Conservation (phyloP, 805 yeast species). For the Candida chauliodis region DNA sequence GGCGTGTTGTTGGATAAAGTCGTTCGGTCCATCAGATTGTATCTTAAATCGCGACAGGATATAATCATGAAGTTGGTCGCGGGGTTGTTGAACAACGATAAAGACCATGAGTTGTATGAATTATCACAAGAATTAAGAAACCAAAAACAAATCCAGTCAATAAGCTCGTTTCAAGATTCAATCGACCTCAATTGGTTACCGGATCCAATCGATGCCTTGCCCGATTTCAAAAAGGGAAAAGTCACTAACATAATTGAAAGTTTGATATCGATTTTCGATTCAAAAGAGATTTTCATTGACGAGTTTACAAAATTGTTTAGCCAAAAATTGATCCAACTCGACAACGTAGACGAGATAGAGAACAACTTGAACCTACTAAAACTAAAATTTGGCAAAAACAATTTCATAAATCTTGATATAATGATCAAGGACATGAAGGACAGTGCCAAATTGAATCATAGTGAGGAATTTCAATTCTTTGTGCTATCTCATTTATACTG, state of each 20-base stretch:
- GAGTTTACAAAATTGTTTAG: slow-evolving; percentile 66
- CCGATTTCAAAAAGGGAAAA: slow-evolving; percentile 64
- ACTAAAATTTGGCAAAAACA: slow-evolving; percentile 60
- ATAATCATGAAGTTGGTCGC: slow-evolving; percentile 65
- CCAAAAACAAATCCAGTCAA: slow-evolving; percentile 9
- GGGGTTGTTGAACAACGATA: slow-evolving; percentile 55
- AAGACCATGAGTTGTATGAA: slow-evolving; percentile 45
- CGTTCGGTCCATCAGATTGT: slow-evolving; percentile 68
- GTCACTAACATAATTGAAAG: slow-evolving; percentile 70
- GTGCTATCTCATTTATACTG: slow-evolving; percentile 78
- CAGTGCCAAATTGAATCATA: slow-evolving; percentile 45
- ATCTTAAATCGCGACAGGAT: slow-evolving; percentile 71
- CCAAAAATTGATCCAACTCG: slow-evolving; percentile 46
- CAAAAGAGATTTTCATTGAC: slow-evolving; percentile 59
- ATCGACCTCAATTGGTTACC: slow-evolving; percentile 67
- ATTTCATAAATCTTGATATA: slow-evolving; percentile 69
- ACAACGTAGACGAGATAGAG: slow-evolving; percentile 36
- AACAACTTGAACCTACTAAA: slow-evolving; percentile 52
- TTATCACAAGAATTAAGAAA: slow-evolving; percentile 50
- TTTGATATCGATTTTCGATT: slow-evolving; percentile 67
- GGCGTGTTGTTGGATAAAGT: slow-evolving; percentile 81
- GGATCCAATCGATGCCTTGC: slow-evolving; percentile 87
- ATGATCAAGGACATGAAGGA: slow-evolving; percentile 74
- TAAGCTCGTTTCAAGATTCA: slow-evolving; percentile 25
- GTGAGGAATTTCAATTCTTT: slow-evolving; percentile 44